These are phyloP conservation scores for Monosporascus sp. DNA, from an alignment of 2,329 filamentous ascomycete genomes.

Conservation along the genomic window DNA sequence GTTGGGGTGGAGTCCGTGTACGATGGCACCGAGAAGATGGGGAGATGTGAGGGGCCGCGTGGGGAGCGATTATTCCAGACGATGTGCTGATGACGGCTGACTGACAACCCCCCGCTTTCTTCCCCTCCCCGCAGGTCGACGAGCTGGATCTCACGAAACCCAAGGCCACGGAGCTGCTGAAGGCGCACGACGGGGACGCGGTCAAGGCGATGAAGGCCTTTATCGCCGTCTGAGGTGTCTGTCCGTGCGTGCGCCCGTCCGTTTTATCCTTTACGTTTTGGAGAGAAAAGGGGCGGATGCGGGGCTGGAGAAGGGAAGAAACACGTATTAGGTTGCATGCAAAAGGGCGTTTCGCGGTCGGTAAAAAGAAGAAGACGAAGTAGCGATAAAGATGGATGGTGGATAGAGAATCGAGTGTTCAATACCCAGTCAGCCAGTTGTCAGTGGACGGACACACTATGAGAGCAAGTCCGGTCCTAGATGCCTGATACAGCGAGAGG, in stretches of 20 bases:
- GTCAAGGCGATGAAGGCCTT: constrained; percentile 63
- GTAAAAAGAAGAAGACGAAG: background rate
- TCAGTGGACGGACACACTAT: too few relatives aligned
- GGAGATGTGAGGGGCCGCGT: too few relatives aligned
- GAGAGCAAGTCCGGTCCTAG: too few relatives aligned
- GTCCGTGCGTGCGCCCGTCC: too few relatives aligned
- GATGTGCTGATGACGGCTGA: too few relatives aligned
- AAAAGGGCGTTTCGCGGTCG: constrained; percentile 4
- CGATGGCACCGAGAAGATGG: too few relatives aligned
- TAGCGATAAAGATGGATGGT: too few relatives aligned
- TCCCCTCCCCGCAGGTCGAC: constrained; percentile 47
- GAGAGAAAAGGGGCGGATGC: background rate
- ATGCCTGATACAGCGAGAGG: too few relatives aligned
- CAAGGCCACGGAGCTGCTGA: constrained; percentile 71
- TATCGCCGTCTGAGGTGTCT: constrained; percentile 19
- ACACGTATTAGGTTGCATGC: too few relatives aligned
- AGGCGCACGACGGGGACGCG: constrained; percentile 65
- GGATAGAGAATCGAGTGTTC: constrained; percentile 5
- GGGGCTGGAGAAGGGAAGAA: background rate
- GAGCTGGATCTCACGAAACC: constrained; percentile 67
- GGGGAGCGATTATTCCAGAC: too few relatives aligned
- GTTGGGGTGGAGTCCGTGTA: too few relatives aligned
- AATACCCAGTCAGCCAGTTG: constrained; percentile 2
- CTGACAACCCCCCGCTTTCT: too few relatives aligned
- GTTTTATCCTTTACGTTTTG: background rate